These are phyloP conservation scores for Hemisphaericaspora xylofermentans DNA, from an alignment of 1,139 yeast genomes.

Conservation along the genomic window DNA sequence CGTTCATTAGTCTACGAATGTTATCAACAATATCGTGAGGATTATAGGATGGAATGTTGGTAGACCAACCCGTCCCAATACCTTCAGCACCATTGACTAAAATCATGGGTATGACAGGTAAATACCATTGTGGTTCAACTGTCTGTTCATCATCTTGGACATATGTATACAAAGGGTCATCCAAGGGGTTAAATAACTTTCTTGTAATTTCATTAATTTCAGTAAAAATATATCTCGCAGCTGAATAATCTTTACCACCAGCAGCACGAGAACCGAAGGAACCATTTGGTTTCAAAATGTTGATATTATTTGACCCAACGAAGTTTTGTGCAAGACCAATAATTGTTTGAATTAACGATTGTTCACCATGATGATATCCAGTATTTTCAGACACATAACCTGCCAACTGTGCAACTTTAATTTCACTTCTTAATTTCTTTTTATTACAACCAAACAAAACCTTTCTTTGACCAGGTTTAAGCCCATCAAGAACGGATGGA, in stretches of 20 bases:
- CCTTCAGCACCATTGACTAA: constrained; percentile 97
- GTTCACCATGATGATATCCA: constrained; percentile 96
- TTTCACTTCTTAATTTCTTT: constrained; percentile 72
- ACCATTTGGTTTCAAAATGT: constrained; percentile 87
- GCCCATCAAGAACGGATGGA: constrained; percentile 92
- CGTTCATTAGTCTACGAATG: constrained; percentile 68
- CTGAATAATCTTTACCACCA: constrained; percentile 99
- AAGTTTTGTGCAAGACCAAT: constrained; percentile 94
- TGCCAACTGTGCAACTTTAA: constrained; percentile 87
- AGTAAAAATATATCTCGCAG: constrained; percentile 95
- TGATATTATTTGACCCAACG: constrained; percentile 88
- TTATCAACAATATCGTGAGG: constrained; percentile 82
- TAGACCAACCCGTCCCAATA: constrained; percentile 99
- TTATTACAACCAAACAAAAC: constrained; percentile 87
- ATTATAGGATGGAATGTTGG: constrained; percentile 86
- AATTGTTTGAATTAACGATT: constrained; percentile 82
- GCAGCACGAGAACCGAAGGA: constrained; percentile 95
- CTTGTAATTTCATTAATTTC: constrained; percentile 76
- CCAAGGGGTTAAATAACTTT: constrained; percentile 74
- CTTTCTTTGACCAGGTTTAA: constrained; percentile 97
- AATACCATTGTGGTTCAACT: constrained; percentile 95
- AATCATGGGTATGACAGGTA: constrained; percentile 90
- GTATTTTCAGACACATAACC: constrained; percentile 90
- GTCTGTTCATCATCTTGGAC: constrained; percentile 91
- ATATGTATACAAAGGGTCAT: constrained; percentile 75